phyloP scores from a whole-genome alignment of 805 yeast genomes.

The Metschnikowia colocasiae region DNA sequence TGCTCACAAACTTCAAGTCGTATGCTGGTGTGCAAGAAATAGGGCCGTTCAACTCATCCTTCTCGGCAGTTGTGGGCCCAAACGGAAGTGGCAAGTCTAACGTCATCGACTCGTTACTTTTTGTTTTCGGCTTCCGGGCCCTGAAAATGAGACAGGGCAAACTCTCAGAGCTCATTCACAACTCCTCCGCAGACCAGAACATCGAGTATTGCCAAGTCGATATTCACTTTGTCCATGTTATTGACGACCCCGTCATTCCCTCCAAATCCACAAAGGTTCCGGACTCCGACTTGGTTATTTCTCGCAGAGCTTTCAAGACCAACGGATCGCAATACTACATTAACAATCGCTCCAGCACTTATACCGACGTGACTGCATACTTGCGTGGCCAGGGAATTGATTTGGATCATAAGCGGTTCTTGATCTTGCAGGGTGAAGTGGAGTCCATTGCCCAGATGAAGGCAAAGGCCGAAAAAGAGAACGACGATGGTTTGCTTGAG shows the following conservation, averaged over 20 bases:
- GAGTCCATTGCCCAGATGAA: constrained; percentile 99
- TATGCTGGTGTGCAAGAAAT: constrained; percentile 91
- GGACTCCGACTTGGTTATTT: constrained; percentile 60
- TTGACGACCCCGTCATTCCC: constrained; percentile 46
- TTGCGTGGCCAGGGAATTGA: constrained; percentile 85
- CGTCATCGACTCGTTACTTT: constrained; percentile 92
- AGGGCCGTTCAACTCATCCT: constrained; percentile 92
- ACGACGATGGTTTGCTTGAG: constrained; percentile 91
- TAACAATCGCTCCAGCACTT: constrained; percentile 65
- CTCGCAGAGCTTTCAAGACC: constrained; percentile 74
- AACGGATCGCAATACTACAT: constrained; percentile 77
- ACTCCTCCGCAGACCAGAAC: constrained; percentile 61
- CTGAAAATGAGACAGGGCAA: constrained; percentile 95
- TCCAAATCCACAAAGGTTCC: constrained; percentile 42
- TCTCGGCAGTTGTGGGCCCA: constrained; percentile 97
- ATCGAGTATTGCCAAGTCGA: constrained; percentile 83
- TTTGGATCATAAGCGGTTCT: constrained; percentile 88
- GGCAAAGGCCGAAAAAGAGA: constrained; percentile 88
- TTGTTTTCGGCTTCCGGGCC: constrained; percentile 96
- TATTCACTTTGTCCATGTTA: constrained; percentile 75
- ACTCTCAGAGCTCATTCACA: constrained; percentile 87
- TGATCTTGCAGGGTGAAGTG: constrained; percentile 96
- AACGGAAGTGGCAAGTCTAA: constrained; percentile 98
- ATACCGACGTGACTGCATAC: constrained; percentile 71
- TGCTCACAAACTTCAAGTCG: constrained; percentile 84